These are phyloP conservation scores for Starmerella riodocensis DNA, from an alignment of 805 yeast species.

Conservation along the genomic window DNA sequence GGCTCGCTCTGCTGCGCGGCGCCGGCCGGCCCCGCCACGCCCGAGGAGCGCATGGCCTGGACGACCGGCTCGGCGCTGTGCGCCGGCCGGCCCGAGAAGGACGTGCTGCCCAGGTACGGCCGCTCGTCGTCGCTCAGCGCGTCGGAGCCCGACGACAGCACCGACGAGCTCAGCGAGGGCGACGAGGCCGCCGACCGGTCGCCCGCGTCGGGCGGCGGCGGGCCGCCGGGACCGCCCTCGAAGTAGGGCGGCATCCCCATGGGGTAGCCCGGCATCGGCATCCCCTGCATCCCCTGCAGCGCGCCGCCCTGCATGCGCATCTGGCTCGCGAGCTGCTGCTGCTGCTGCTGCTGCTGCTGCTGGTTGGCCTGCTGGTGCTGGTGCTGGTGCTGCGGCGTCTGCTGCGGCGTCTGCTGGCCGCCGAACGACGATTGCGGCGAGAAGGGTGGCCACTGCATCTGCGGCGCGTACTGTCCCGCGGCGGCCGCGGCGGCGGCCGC, in stretches of 20 bases:
- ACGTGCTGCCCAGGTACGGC: slow-evolving; percentile 7
- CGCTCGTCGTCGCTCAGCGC: slow-evolving; percentile 15
- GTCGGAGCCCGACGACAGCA: slow-evolving; percentile 18
- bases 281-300: neutral
- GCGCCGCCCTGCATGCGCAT: neutral
- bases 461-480: too few species aligned
- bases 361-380: slow-evolving; percentile 4
- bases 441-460: slow-evolving; percentile 11
- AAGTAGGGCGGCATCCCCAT: neutral
- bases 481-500: too few species aligned
- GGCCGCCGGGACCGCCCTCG: neutral
- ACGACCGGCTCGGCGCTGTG: slow-evolving; percentile 9
- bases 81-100: neutral
- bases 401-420: slow-evolving; percentile 4
- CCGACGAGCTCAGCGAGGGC: slow-evolving; percentile 17
- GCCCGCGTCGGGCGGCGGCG: too few species aligned
- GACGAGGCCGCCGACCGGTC: slow-evolving; percentile 9
- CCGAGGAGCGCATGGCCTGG: slow-evolving; percentile 1
- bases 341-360: slow-evolving; percentile 5
- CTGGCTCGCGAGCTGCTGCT: slow-evolving; percentile 2
- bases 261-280: neutral
- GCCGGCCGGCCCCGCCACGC: slow-evolving; percentile 3
- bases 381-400: slow-evolving; percentile 5
- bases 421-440: slow-evolving; percentile 11
- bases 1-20: too few species aligned